Evolutionary conservation across 305 asterid genomes (phyloP).

Genomic region (Fraxinus nigra): DNA sequence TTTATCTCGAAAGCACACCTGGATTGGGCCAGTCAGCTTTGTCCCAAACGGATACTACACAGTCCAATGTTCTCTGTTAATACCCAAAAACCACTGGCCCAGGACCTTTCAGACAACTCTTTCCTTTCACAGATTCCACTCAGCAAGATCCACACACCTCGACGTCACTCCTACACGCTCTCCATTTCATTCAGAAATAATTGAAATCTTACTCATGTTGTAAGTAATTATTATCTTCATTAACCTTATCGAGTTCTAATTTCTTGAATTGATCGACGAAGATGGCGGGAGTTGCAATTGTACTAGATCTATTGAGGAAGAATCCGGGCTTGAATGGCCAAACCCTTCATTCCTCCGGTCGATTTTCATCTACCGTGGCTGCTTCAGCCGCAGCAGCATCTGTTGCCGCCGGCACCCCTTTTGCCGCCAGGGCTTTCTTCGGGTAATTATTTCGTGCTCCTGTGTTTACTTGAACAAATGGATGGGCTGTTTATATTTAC

Average conservation of each 20-base stretch:
- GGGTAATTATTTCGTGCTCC: constrained; percentile 34
- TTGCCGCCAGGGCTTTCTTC: constrained; percentile 59
- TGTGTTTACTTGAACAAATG: neutral
- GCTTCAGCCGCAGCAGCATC: constrained; percentile 49
- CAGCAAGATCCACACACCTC: neutral
- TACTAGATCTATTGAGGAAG: constrained; percentile 60
- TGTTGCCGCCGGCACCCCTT: constrained; percentile 50
- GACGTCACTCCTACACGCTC: neutral
- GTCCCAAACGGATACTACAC: neutral
- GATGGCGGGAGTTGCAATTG: constrained; percentile 42
- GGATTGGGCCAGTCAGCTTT: neutral
- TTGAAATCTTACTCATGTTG: neutral
- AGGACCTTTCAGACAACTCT: neutral
- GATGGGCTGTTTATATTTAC: neutral
- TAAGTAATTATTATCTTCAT: neutral
- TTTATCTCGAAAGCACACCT: too few relatives aligned
- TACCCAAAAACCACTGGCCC: neutral
- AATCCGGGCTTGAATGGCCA: constrained; percentile 49
- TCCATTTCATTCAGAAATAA: neutral
- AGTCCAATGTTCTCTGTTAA: neutral
- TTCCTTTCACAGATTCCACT: neutral
- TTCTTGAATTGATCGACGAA: neutral
- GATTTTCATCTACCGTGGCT: constrained; percentile 50
- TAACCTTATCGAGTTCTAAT: neutral
- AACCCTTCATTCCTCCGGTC: constrained; percentile 45